Evolutionary conservation across 495 filamentous ascomycete species (phyloP).

Genomic region (Pyronema domesticum): DNA sequence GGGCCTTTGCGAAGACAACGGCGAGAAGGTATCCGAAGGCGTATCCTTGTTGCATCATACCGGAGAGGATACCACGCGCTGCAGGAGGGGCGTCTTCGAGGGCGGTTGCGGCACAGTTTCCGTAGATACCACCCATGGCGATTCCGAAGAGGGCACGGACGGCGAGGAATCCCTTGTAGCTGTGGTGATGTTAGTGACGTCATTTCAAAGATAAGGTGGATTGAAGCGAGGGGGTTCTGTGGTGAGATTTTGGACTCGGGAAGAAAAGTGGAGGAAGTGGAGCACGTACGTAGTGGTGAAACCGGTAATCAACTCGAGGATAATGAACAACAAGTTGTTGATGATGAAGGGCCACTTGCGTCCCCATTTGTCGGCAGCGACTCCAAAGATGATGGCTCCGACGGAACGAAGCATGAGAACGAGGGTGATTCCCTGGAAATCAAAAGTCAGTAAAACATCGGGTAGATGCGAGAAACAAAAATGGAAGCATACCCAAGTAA

Average conservation of each 20-base stretch:
- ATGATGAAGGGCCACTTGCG: slow-evolving; percentile 66
- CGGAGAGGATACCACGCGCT: slow-evolving; percentile 56
- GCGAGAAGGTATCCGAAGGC: slow-evolving; percentile 59
- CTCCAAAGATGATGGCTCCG: slow-evolving; percentile 54
- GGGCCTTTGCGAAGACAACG: slow-evolving; percentile 48
- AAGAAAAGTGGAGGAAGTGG: neutral
- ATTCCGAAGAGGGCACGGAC: slow-evolving; percentile 50
- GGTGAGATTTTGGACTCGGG: neutral
- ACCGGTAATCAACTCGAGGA: slow-evolving; percentile 49
- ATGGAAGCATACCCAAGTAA: slow-evolving; percentile 26
- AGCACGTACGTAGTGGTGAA: slow-evolving; percentile 11
- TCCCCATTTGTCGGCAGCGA: slow-evolving; percentile 55
- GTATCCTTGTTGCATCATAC: slow-evolving; percentile 62
- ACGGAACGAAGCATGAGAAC: slow-evolving; percentile 51
- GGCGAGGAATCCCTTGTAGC: slow-evolving; percentile 50
- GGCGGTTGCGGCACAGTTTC: slow-evolving; percentile 24
- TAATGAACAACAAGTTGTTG: slow-evolving; percentile 43
- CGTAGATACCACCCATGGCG: slow-evolving; percentile 70
- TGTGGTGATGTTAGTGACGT: slow-evolving; percentile 33
- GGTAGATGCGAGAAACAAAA: neutral
- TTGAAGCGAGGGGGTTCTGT: neutral
- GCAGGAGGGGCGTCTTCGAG: slow-evolving; percentile 26
- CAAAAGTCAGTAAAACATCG: no score
- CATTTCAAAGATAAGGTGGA: neutral
- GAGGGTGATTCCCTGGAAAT: slow-evolving; percentile 39